A percentile compares a stretch with the other conserved stretches of the same genome.
Conservation (phyloP, 495 filamentous ascomycete genomes). For the Xylaria palmicola region DNA sequence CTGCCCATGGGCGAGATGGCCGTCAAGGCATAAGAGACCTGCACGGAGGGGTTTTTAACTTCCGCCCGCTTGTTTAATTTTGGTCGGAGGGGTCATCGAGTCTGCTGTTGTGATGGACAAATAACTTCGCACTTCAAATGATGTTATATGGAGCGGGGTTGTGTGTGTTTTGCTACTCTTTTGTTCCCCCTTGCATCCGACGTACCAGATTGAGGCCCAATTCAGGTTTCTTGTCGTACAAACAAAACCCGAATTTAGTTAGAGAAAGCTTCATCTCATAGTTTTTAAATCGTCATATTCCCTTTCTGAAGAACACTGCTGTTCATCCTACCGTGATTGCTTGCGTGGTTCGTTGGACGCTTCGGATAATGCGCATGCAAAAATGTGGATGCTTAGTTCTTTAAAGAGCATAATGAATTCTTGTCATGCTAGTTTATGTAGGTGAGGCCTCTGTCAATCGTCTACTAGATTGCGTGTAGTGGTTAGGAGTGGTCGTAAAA, state of each 20-base stretch:
- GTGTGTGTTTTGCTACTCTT: slow-evolving; percentile 1
- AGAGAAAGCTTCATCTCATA: not conserved
- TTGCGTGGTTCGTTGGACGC: too few species aligned
- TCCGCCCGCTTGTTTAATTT: not conserved
- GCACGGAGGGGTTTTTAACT: not conserved
- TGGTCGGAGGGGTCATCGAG: not conserved
- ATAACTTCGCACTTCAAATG: too few species aligned
- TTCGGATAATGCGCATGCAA: not conserved
- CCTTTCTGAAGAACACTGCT: not conserved
- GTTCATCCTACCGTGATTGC: not conserved
- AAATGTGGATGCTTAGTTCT: too few species aligned
- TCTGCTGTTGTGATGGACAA: not conserved
- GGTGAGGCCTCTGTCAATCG: too few species aligned
- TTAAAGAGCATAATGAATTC: too few species aligned
- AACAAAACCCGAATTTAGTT: not conserved
- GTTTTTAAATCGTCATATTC: not conserved
- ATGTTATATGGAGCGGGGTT: too few species aligned
- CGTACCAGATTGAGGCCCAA: not conserved
- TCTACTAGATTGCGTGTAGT: too few species aligned
- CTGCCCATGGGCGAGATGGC: slow-evolving; percentile 53
- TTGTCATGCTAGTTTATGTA: too few species aligned
- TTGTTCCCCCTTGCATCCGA: not conserved
- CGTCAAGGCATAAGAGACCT: slow-evolving; percentile 45
- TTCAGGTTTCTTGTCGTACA: not conserved
- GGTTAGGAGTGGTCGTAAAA: too few species aligned